Evolutionary conservation across 345 rosid genomes (phyloP).

Genomic region (Camelina hispida): DNA sequence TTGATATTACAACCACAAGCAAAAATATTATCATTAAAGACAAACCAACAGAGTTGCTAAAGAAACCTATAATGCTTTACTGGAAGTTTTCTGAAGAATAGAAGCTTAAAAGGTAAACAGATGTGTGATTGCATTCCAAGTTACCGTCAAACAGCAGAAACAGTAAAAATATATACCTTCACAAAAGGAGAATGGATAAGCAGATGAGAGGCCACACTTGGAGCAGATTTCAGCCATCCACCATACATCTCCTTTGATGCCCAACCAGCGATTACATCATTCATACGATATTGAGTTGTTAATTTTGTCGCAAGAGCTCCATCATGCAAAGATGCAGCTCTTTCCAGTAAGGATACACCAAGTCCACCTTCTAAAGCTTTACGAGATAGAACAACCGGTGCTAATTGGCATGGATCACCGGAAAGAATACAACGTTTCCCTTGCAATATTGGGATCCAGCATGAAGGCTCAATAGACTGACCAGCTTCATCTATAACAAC

Average conservation of each 20-base stretch:
- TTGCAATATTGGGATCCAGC: constrained; percentile 96
- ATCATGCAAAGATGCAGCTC: constrained; percentile 77
- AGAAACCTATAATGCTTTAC: background rate
- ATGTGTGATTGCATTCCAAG: constrained; percentile 5
- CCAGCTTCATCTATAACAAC: constrained; percentile 97
- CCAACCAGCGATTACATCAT: constrained; percentile 94
- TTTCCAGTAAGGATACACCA: constrained; percentile 83
- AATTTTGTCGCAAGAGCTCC: constrained; percentile 72
- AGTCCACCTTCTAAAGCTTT: constrained; percentile 92
- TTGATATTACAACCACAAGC: constrained; percentile 3
- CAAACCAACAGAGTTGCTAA: background rate
- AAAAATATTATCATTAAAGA: background rate
- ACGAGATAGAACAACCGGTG: constrained; percentile 88
- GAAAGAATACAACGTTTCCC: constrained; percentile 91
- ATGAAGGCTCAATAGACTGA: constrained; percentile 95
- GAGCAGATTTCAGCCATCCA: constrained; percentile 76
- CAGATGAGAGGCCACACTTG: constrained; percentile 77
- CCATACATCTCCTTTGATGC: constrained; percentile 98
- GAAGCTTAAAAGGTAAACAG: background rate
- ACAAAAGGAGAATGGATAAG: constrained; percentile 90
- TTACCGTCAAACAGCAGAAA: constrained; percentile 25
- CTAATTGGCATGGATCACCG: constrained; percentile 95
- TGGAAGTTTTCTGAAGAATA: background rate
- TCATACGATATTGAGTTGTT: constrained; percentile 92
- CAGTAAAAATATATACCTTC: constrained; percentile 63